Percentiles rank a stretch among this genome's conserved stretches.
phyloP scores from a whole-genome alignment of 2,329 filamentous ascomycete species.

The Albifimbria verrucaria region DNA sequence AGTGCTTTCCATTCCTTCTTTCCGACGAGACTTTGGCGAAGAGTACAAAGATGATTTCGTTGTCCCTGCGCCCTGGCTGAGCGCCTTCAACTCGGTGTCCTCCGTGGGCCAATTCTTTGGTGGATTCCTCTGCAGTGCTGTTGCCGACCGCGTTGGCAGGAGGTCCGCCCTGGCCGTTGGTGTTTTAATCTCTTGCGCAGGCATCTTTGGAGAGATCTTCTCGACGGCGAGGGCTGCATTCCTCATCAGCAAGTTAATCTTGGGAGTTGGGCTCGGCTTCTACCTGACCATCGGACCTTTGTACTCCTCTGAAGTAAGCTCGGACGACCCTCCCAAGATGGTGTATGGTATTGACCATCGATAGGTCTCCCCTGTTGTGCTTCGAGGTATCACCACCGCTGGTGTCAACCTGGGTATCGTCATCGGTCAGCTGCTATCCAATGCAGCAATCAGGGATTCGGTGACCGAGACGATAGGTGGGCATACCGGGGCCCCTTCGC shows the following conservation, averaged over 20 bases:
- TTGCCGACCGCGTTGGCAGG: constrained; percentile 17
- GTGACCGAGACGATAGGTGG: constrained; percentile 18
- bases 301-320: constrained; percentile 40
- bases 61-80: constrained; percentile 39
- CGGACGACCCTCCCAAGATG: too few species aligned
- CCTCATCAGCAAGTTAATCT: constrained; percentile 41
- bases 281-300: constrained; percentile 47
- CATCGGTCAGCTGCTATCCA: constrained; percentile 54
- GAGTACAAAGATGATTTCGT: too few species aligned
- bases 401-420: constrained; percentile 49
- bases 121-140: constrained; percentile 15
- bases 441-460: constrained; percentile 55
- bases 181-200: constrained; percentile 20
- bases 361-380: constrained; percentile 42
- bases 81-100: constrained; percentile 38
- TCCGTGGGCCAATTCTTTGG: constrained; percentile 21
- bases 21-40: constrained; percentile 39
- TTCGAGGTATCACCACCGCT: constrained; percentile 45
- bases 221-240: constrained; percentile 31
- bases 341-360: too few species aligned
- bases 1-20: constrained; percentile 36
- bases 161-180: constrained; percentile 7
- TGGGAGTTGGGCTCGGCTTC: constrained; percentile 42
- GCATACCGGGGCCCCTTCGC: too few species aligned
- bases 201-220: constrained; percentile 32